Percentiles rank a stretch among this genome's conserved stretches.
phyloP scores from a whole-genome alignment of 23 red algal genomes.

The Cyanidium caldarium region DNA sequence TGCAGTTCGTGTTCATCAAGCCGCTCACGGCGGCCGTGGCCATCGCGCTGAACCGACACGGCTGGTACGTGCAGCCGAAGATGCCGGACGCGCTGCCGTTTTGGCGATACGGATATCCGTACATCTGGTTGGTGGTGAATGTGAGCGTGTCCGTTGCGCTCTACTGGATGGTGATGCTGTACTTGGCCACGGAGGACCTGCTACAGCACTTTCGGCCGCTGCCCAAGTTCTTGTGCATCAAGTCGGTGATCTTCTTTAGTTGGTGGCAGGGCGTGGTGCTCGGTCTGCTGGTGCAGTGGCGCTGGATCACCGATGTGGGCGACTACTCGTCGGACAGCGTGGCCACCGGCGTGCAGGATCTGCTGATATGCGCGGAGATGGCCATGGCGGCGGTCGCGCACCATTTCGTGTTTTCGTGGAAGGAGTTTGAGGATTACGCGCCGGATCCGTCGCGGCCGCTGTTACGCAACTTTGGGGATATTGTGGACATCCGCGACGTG shows the following conservation, averaged over 20 bases:
- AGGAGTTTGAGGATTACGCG: constrained; percentile 23
- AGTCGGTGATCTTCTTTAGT: constrained; percentile 82
- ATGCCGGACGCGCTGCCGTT: not conserved
- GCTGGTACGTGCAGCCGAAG: constrained; percentile 8
- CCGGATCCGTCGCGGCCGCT: constrained; percentile 24
- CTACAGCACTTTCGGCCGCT: constrained; percentile 51
- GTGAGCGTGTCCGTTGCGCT: constrained; percentile 62
- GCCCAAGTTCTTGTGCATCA: constrained; percentile 80
- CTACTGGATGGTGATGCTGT: constrained; percentile 79
- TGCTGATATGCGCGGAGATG: constrained; percentile 96
- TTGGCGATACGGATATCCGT: not conserved
- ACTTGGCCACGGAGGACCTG: constrained; percentile 63
- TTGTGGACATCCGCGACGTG: constrained; percentile 90
- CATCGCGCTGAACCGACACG: not conserved
- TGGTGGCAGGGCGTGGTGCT: constrained; percentile 89
- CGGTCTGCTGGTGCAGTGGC: constrained; percentile 15
- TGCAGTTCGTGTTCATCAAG: constrained; percentile 94
- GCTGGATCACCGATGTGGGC: constrained; percentile 32
- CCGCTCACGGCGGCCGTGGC: constrained; percentile 14
- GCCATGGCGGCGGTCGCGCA: constrained; percentile 53
- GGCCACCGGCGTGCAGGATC: constrained; percentile 74
- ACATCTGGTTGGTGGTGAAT: constrained; percentile 27
- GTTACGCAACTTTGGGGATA: constrained; percentile 46
- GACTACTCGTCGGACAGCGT: constrained; percentile 42
- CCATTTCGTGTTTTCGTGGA: constrained; percentile 57